Base-by-base conservation (phyloP, 2,329 filamentous ascomycete genomes). In the Trichophyton schoenleinii region DNA sequence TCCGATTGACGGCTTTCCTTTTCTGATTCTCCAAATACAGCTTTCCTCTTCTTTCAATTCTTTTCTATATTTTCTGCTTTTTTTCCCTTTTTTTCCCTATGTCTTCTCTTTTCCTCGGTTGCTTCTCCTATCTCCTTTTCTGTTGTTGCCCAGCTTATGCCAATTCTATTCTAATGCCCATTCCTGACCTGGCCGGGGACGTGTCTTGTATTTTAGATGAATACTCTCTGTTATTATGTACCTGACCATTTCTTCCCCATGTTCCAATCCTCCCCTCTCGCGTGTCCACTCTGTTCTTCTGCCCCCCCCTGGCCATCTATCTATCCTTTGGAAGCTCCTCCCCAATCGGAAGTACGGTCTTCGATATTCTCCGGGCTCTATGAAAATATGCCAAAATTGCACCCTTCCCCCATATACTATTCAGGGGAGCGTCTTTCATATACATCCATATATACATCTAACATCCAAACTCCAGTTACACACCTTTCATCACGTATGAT, bases 21-120 rank as follows among this genome's bases (percentile, higher is more conserved):
- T 28, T 63, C 20, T 22, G 58, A 22, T 22, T 48, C 58, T 52
- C 41, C 38, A 62, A 38, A 20, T 60, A 58, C 36, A 38, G 22
- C 28, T 44, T 34, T 44, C 31, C 46, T 60, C 58, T 55, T 36
- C 48, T 49, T 52, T 57, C 57, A 42, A 42, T 62, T 60, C 41
- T 38, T 53, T 36, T 34, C 31, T 38, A 6, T 22, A 38, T 11
- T 46, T 60, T 59, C 22, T 44, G 2, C 59, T 60, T 53, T 58
- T 59, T 60, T 31, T 58, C 31, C 28, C 59, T 60, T 55, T 48
- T 44, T 61, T 31, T 38, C 53, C 41, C 36, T 36, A 58, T 60
- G 48, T 48, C 46, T 60, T 38, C 42, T 28, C 25, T 48, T 18
- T 44, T 38, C 49, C 38, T 52, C 48, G 49, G 48, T 49, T 61